phyloP scores from a whole-genome alignment of 2,329 filamentous ascomycete species.

The Paraconiothyrium brasiliense region DNA sequence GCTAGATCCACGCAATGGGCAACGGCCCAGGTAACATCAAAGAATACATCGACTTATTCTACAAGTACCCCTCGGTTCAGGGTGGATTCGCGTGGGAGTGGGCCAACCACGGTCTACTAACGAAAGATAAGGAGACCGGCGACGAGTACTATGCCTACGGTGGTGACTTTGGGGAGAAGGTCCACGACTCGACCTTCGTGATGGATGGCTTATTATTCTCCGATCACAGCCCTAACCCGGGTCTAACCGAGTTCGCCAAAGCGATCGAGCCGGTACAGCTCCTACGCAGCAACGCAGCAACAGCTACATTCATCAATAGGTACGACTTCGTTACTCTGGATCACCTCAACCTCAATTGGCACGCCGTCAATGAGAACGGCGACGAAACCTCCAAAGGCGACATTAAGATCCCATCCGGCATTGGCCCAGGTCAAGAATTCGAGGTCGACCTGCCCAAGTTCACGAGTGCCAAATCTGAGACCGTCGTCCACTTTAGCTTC shows the following conservation, averaged over 20 bases:
- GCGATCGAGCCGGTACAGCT: constrained; percentile 55
- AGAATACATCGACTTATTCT: constrained; percentile 73
- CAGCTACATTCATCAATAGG: constrained; percentile 43
- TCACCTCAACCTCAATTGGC: constrained; percentile 39
- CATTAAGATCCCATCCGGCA: constrained; percentile 36
- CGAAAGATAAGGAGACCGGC: constrained; percentile 49
- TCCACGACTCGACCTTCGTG: constrained; percentile 56
- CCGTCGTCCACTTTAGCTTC: constrained; percentile 41
- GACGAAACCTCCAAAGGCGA: constrained; percentile 8
- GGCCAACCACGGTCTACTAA: constrained; percentile 56
- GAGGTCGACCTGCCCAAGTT: constrained; percentile 36
- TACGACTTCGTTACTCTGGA: constrained; percentile 52
- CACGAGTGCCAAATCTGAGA: constrained; percentile 22
- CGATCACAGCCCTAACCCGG: constrained; percentile 53
- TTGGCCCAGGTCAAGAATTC: constrained; percentile 39
- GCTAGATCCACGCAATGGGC: constrained; percentile 70
- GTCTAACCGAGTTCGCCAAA: constrained; percentile 55
- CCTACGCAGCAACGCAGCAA: constrained; percentile 29
- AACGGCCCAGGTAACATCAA: constrained; percentile 76
- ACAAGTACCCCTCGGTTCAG: constrained; percentile 67
- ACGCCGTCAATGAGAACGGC: constrained; percentile 9
- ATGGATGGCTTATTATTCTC: constrained; percentile 57
- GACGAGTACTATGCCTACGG: constrained; percentile 55
- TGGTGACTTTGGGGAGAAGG: constrained; percentile 55
- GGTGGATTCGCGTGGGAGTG: constrained; percentile 65